These are phyloP conservation scores for Rhododendron griersonianum DNA, from an alignment of 148 eudicot genomes.

Conservation along the genomic window DNA sequence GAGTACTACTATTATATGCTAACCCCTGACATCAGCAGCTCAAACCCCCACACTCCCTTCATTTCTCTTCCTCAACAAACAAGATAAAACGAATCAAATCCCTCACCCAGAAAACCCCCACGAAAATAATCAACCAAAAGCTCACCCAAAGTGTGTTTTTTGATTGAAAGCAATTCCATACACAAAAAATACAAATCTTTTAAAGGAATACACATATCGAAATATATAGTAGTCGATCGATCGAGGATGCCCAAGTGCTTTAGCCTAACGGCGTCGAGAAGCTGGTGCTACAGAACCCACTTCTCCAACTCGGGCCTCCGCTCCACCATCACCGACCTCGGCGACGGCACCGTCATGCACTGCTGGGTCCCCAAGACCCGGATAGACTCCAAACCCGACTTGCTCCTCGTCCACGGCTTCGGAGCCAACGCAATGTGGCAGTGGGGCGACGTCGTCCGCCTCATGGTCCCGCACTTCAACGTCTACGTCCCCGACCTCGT, in stretches of 20 bases:
- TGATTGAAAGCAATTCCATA: not conserved
- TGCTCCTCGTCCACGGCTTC: constrained; percentile 74
- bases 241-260: constrained; percentile 48
- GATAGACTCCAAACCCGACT: constrained; percentile 36
- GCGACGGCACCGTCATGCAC: constrained; percentile 70
- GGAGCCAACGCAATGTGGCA: constrained; percentile 89
- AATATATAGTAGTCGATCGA: not conserved
- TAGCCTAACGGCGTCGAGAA: constrained; percentile 47
- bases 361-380: constrained; percentile 74
- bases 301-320: constrained; percentile 62
- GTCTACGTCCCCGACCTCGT: constrained; percentile 80
- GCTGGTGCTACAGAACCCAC: constrained; percentile 32
- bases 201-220: too few species aligned
- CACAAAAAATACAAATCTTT: not conserved
- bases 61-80: not conserved
- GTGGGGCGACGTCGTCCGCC: constrained; percentile 35
- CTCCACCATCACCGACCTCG: constrained; percentile 47
- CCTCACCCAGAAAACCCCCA: not conserved
- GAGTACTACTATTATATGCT: too few species aligned
- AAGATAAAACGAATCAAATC: not conserved
- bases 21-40: not conserved
- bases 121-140: not conserved
- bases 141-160: not conserved
- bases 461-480: constrained; percentile 51
- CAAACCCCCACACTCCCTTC: not conserved